Evolutionary conservation across 768 basidiomycete species (phyloP).

Genomic region (Suillus subluteus): DNA sequence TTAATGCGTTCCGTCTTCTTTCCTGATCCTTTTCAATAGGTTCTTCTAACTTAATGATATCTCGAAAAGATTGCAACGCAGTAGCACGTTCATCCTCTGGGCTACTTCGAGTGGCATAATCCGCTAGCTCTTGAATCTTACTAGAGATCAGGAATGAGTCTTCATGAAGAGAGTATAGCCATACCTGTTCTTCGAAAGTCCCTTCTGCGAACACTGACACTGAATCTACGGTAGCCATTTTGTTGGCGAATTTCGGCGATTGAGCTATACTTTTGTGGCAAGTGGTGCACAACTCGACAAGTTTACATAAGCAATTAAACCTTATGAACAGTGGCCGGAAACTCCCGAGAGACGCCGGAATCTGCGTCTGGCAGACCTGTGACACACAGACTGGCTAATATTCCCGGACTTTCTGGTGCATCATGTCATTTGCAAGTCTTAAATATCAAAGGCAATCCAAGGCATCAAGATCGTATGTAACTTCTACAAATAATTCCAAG

Average conservation of each 20-base stretch:
- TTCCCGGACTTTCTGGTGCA: background rate
- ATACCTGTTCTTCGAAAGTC: constrained; percentile 86
- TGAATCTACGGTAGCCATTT: constrained; percentile 74
- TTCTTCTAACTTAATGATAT: constrained; percentile 54
- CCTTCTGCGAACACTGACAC: constrained; percentile 87
- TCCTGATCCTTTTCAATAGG: constrained; percentile 58
- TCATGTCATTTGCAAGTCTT: constrained; percentile 42
- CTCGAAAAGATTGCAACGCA: constrained; percentile 69
- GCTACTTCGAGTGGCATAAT: constrained; percentile 67
- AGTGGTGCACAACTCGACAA: too few species aligned
- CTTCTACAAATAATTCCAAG: constrained; percentile 29
- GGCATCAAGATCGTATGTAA: constrained; percentile 39
- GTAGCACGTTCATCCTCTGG: constrained; percentile 69
- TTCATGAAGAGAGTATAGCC: constrained; percentile 5
- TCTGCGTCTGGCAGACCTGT: too few species aligned
- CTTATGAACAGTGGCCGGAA: too few species aligned
- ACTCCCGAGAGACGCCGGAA: too few species aligned
- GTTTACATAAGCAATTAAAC: too few species aligned
- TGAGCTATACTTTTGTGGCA: too few species aligned
- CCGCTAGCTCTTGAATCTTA: constrained; percentile 78
- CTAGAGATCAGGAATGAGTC: background rate
- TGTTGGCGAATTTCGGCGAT: constrained; percentile 10
- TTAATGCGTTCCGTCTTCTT: constrained; percentile 57
- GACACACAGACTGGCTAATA: too few species aligned
- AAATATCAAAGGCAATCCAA: constrained; percentile 35